Conservation (phyloP, 345 rosid genomes). For the Corchorus olitorius region DNA sequence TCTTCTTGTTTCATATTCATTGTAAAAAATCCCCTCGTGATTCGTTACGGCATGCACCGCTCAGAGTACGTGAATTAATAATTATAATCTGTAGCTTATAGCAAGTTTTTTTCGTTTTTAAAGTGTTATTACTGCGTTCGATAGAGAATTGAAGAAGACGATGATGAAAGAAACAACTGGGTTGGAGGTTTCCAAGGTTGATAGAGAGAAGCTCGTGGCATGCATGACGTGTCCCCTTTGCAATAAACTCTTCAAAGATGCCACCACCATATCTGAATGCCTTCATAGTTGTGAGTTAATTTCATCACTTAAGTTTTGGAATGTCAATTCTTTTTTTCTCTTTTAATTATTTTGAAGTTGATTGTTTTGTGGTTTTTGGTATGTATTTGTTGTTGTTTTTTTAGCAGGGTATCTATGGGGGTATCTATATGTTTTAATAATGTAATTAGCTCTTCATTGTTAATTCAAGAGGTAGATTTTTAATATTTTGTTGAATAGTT, state of each 20-base stretch:
- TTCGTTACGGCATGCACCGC: conserved; percentile 36
- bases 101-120: background rate
- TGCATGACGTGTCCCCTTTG: conserved; percentile 57
- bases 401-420: background rate
- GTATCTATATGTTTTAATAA: background rate
- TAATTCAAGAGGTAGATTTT: background rate
- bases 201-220: conserved; percentile 30
- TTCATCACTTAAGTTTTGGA: background rate
- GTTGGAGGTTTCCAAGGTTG: conserved; percentile 29
- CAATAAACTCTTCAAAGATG: conserved; percentile 39
- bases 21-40: conserved; percentile 11
- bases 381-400: background rate
- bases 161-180: conserved; percentile 16
- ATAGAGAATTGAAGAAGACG: background rate
- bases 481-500: conserved; percentile 1
- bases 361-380: background rate
- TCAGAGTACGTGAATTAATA: conserved; percentile 31
- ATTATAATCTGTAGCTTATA: background rate
- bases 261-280: conserved; percentile 59
- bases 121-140: background rate
- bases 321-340: background rate
- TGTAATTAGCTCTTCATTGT: background rate
- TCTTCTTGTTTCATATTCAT: background rate
- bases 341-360: background rate
- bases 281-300: conserved; percentile 50